phyloP scores from a whole-genome alignment of 1,139 yeast genomes.

The Nadsonia starkeyi-henricii region DNA sequence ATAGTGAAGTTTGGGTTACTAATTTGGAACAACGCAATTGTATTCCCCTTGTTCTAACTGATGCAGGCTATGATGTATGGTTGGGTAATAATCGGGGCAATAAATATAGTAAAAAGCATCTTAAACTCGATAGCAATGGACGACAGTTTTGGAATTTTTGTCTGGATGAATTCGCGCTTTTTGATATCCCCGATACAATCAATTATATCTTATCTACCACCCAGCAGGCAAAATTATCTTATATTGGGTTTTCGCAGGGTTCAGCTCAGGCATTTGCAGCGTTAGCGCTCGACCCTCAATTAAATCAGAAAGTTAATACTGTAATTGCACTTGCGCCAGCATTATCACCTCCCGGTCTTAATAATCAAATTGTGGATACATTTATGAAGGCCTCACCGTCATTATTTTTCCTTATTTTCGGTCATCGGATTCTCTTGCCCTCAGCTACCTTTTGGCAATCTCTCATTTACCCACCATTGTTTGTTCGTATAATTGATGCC shows the following conservation, averaged over 20 bases:
- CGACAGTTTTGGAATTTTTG: conserved; percentile 69
- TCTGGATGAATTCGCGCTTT: conserved; percentile 71
- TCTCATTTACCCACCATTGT: conserved; percentile 73
- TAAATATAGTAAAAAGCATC: conserved; percentile 56
- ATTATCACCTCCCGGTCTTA: conserved; percentile 78
- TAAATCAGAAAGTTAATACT: conserved; percentile 54
- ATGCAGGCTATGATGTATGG: conserved; percentile 85
- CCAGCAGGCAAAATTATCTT: conserved; percentile 33
- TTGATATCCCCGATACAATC: conserved; percentile 66
- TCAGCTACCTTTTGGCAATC: conserved; percentile 73
- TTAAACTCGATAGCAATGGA: conserved; percentile 30
- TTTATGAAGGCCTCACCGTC: conserved; percentile 70
- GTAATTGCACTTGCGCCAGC: conserved; percentile 87
- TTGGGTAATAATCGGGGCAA: conserved; percentile 84
- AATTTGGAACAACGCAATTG: conserved; percentile 41
- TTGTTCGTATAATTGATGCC: conserved; percentile 55
- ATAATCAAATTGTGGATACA: conserved; percentile 61
- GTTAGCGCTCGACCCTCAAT: conserved; percentile 50
- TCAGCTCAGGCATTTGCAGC: conserved; percentile 85
- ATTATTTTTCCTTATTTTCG: conserved; percentile 59
- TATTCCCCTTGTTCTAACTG: conserved; percentile 64
- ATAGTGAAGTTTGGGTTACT: conserved; percentile 80
- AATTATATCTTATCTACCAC: conserved; percentile 44
- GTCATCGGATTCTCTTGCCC: conserved; percentile 57
- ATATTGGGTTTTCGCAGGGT: conserved; percentile 84